Percentiles rank a stretch among this genome's conserved stretches.
phyloP scores from a whole-genome alignment of 345 rosid genomes.

The Xanthoceras sorbifolium region DNA sequence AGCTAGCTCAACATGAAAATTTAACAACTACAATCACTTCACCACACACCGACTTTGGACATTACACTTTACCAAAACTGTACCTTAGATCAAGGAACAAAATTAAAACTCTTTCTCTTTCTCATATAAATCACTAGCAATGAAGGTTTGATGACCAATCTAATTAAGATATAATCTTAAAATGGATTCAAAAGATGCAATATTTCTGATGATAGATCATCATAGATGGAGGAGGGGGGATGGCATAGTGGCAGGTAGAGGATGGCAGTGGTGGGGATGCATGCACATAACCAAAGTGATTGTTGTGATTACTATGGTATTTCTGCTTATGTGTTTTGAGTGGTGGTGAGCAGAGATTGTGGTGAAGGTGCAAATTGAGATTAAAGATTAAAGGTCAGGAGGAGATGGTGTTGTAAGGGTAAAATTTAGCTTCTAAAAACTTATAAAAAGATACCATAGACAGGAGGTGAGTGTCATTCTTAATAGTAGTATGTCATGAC shows the following conservation, averaged over 20 bases:
- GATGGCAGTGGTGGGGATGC: too few relatives aligned
- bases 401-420: not conserved
- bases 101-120: not conserved
- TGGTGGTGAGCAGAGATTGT: not conserved
- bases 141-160: not conserved
- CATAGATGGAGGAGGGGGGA: too few relatives aligned
- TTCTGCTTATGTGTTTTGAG: not conserved
- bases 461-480: not conserved
- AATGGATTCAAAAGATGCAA: not conserved
- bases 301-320: not conserved
- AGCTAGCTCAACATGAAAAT: not conserved
- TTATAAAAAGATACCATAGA: not conserved
- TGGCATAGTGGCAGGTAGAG: too few relatives aligned
- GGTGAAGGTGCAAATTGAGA: not conserved
- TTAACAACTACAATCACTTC: not conserved
- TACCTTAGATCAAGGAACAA: not conserved
- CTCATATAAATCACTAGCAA: not conserved
- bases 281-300: not conserved
- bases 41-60: not conserved
- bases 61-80: not conserved
- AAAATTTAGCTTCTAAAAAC: not conserved
- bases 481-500: not conserved
- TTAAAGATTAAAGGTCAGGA: not conserved
- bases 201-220: not conserved
- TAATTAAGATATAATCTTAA: not conserved